Evolutionary conservation across 1,284 basidiomycete genomes (phyloP), one percentile per base, ranked within the genome.

Genomic region (Inonotus obliquus): DNA sequence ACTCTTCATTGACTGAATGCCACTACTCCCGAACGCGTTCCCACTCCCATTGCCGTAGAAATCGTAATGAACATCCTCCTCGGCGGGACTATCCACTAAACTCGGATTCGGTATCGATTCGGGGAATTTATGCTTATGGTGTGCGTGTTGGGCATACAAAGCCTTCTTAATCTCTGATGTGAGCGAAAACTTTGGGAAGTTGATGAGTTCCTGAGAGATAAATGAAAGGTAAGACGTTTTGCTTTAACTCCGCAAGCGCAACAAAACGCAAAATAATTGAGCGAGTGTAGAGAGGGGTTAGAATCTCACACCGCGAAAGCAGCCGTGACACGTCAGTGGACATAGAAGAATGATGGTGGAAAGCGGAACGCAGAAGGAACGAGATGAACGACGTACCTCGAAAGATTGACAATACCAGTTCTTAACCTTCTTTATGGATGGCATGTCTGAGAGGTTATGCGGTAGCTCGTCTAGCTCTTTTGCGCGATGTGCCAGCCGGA

Each of bases 341-440:
- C 13, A 17, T n/a, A n/a, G 19, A 44, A 44, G 41, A 17, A 44
- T n/a, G 41, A 44, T 44, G 41, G 19, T 7, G 41, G 19, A 44
- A 32, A 32, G 32, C 4, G 32, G 32, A 32, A 32, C 4, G 32
- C n/a, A 11, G 14, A 57, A 9, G 57, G 52, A 57, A 53, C 27
- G 19, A n/a, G 25, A 25, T 41, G 21, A 38, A 21, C 37, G n/a
- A 49, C 37, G 35, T 59, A 95, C 95, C 81, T 98, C 92, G 71
- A 99, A 99, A 17, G 93, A 96, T 78, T 99, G 94, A 0, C 96
- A 96, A 72, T 99, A 99, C 96, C 96, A 99, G 71, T 97, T 89
- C 79, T 96, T 96, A 66, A 99, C 96, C 71, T 92, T 94, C 66
- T 90, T 86, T 67, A 99, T 98, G 53, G 91, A 93, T 0, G 91